phyloP scores from a whole-genome alignment of 2,329 filamentous ascomycete species.

The Penicillium sumatraense region DNA sequence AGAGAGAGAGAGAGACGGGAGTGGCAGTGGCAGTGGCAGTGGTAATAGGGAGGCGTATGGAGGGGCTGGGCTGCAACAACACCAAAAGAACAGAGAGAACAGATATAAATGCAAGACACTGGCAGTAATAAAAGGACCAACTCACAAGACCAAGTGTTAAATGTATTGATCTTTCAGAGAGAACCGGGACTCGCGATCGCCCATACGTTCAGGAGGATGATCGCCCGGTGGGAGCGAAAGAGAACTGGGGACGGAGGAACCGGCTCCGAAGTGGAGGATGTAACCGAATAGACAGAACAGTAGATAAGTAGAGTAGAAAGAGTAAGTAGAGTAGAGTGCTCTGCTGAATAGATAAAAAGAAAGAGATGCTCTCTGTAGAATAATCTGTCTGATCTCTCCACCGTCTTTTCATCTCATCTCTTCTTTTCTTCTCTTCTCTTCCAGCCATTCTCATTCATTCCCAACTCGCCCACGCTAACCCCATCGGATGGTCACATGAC shows the following conservation, averaged over 20 bases:
- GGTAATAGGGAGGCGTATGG: conserved; percentile 38
- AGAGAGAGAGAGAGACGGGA: conserved; percentile 17
- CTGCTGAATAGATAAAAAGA: background rate
- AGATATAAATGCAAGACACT: too few relatives aligned
- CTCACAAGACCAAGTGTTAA: conserved; percentile 10
- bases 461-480: conserved; percentile 28
- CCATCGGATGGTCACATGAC: conserved; percentile 21
- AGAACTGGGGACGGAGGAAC: conserved; percentile 32
- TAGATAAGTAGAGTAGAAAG: background rate
- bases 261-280: conserved; percentile 31
- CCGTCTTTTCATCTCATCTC: background rate
- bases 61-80: conserved; percentile 40
- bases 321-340: background rate
- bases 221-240: conserved; percentile 29
- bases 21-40: conserved; percentile 17
- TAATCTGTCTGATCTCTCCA: background rate
- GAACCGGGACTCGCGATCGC: conserved; percentile 22
- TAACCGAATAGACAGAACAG: conserved; percentile 24
- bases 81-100: background rate
- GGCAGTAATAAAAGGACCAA: background rate
- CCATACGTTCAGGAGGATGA: conserved; percentile 27
- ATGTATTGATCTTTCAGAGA: conserved; percentile 12
- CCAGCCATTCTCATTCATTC: conserved; percentile 12
- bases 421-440: conserved; percentile 15
- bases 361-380: background rate